Evolutionary conservation across 805 yeast species (phyloP).

Genomic region (Candida nemodendra): DNA sequence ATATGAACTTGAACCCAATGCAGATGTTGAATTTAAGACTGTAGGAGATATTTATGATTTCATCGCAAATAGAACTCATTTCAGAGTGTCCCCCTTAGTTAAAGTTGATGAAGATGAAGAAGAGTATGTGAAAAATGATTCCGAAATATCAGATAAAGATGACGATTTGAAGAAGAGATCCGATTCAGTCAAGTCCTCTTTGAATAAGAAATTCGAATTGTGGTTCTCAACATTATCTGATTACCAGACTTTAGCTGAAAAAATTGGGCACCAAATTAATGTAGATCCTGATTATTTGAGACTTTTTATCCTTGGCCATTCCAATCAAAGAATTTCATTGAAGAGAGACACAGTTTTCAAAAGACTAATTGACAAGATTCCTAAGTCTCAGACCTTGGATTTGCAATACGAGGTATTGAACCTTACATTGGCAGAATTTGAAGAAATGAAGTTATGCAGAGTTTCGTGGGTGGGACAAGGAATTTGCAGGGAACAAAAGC

Average conservation of each 20-base stretch:
- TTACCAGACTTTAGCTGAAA: conserved; percentile 59
- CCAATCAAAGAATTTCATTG: conserved; percentile 54
- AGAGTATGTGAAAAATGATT: conserved; percentile 45
- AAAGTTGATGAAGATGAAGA: conserved; percentile 45
- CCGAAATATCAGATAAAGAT: conserved; percentile 20
- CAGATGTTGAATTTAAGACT: conserved; percentile 27
- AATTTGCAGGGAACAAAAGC: conserved; percentile 63
- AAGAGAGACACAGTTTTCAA: conserved; percentile 36
- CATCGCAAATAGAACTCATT: conserved; percentile 58
- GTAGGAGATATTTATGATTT: conserved; percentile 51
- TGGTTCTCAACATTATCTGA: conserved; percentile 67
- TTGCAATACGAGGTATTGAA: conserved; percentile 78
- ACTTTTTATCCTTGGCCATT: conserved; percentile 57
- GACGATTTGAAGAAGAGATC: conserved; percentile 14
- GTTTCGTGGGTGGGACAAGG: conserved; percentile 74
- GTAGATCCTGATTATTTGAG: conserved; percentile 63
- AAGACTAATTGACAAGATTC: conserved; percentile 40
- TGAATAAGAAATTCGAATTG: conserved; percentile 42
- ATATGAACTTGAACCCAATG: conserved; percentile 3
- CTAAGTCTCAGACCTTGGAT: conserved; percentile 40
- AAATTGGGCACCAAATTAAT: conserved; percentile 52
- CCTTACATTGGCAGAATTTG: conserved; percentile 73
- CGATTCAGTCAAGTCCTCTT: conserved; percentile 12
- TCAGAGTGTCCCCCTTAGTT: conserved; percentile 46
- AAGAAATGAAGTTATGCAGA: conserved; percentile 64